A percentile compares a stretch with the other conserved stretches of the same genome.
Evolutionary conservation across 306 rosid species (phyloP).

Genomic region (Mimosa bimucronata): DNA sequence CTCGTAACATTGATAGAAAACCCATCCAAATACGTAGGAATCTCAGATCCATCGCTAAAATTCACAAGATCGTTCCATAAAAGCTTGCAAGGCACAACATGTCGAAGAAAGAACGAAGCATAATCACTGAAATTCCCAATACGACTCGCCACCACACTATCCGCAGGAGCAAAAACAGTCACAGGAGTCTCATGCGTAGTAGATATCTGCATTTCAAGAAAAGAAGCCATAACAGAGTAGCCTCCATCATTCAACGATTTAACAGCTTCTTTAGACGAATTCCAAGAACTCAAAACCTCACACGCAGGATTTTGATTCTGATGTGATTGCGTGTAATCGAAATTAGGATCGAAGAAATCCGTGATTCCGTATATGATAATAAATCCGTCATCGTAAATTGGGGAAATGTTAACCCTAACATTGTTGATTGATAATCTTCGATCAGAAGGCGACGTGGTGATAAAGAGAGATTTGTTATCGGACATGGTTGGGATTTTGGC

Average conservation of each 20-base stretch:
- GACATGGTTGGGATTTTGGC: conserved; percentile 69
- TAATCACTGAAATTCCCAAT: conserved; percentile 43
- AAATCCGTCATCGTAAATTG: no score
- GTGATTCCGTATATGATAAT: no score
- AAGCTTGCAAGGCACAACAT: conserved; percentile 68
- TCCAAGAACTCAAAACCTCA: conserved; percentile 24
- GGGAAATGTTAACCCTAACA: no score
- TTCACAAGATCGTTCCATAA: conserved; percentile 64
- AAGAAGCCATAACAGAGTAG: conserved; percentile 60
- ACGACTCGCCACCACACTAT: conserved; percentile 45
- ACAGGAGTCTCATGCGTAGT: conserved; percentile 41
- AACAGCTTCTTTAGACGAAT: conserved; percentile 51
- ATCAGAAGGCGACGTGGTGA: no score
- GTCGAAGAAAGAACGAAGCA: conserved; percentile 69
- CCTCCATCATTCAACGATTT: conserved; percentile 50
- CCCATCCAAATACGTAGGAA: conserved; percentile 66
- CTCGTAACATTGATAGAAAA: conserved; percentile 53
- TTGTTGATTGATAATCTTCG: no score
- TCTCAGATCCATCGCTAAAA: conserved; percentile 43
- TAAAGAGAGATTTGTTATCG: conserved; percentile 47
- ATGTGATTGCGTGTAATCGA: conserved; percentile 33
- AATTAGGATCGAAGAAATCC: no score
- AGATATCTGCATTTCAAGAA: conserved; percentile 65
- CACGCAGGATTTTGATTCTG: conserved; percentile 38
- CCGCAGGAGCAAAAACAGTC: conserved; percentile 79